Percentiles rank a stretch among this genome's conserved stretches.
Conservation (phyloP, 176 grass and related monocot genomes). For the Oryza meyeriana region DNA sequence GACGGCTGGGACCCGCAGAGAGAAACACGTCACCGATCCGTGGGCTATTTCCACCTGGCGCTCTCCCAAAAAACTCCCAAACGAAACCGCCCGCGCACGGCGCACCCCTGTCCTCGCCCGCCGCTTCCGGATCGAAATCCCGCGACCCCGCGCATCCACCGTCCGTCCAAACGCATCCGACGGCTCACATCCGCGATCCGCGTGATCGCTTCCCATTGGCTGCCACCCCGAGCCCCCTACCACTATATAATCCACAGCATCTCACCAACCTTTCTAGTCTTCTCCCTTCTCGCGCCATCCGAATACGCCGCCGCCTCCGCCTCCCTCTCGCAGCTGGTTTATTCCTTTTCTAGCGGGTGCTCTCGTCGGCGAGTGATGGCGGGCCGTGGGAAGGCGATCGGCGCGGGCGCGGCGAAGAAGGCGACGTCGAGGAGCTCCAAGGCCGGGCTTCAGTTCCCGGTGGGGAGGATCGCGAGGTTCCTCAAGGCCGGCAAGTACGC, state of each 20-base stretch:
- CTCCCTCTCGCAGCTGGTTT: too few relatives aligned
- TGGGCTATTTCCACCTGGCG: not conserved
- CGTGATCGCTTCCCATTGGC: too few relatives aligned
- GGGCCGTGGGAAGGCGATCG: too few relatives aligned
- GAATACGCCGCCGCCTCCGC: not conserved
- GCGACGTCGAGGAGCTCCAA: too few relatives aligned
- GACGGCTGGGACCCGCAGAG: not conserved
- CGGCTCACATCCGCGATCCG: too few relatives aligned
- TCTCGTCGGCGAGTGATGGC: too few relatives aligned
- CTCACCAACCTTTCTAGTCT: too few relatives aligned
- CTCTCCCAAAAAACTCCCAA: not conserved
- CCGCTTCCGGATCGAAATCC: slow-evolving; percentile 30
- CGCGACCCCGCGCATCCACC: not conserved
- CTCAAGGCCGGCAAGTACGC: slow-evolving; percentile 31
- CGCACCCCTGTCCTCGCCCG: not conserved
- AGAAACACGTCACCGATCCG: not conserved
- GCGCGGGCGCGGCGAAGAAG: too few relatives aligned
- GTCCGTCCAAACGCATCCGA: too few relatives aligned
- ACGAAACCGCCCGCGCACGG: not conserved
- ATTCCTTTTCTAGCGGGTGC: not conserved
- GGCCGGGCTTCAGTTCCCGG: too few relatives aligned
- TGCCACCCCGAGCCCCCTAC: too few relatives aligned
- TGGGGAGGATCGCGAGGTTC: too few relatives aligned
- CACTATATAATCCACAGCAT: slow-evolving; percentile 37
- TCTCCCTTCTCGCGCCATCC: not conserved